Evolutionary conservation across 202 grass and related monocot species (phyloP).

Genomic region (Carex sylvatica): DNA sequence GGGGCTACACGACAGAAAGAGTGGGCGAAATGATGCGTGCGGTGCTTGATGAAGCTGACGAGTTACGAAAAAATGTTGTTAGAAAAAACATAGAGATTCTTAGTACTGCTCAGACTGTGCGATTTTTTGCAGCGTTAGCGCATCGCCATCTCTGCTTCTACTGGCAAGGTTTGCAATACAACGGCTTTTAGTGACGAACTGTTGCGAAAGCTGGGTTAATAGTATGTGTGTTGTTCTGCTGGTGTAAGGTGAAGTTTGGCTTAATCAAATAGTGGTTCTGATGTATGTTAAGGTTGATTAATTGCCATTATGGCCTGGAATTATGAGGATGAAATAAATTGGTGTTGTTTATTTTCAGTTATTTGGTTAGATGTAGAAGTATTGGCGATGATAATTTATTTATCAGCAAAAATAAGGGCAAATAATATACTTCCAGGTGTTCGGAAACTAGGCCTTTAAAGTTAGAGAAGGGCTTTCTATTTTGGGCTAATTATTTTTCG

Average conservation of each 20-base stretch:
- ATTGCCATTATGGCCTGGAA: not conserved
- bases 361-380: not conserved
- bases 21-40: constrained; percentile 10
- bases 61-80: not conserved
- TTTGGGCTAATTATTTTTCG: too few relatives aligned
- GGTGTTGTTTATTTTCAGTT: not conserved
- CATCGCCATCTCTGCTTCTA: not conserved
- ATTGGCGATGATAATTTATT: not conserved
- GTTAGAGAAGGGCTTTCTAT: too few relatives aligned
- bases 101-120: not conserved
- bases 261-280: not conserved
- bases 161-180: not conserved
- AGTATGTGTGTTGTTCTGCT: not conserved
- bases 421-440: not conserved
- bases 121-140: not conserved
- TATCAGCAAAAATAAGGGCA: not conserved
- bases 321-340: not conserved
- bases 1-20: not conserved
- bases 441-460: too few relatives aligned
- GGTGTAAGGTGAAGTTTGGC: not conserved
- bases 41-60: not conserved
- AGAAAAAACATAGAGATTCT: constrained; percentile 14
- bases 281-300: not conserved
- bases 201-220: not conserved
- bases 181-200: not conserved